phyloP scores from a whole-genome alignment of 2,329 filamentous ascomycete species.

The Apiospora rasikravindrae region DNA sequence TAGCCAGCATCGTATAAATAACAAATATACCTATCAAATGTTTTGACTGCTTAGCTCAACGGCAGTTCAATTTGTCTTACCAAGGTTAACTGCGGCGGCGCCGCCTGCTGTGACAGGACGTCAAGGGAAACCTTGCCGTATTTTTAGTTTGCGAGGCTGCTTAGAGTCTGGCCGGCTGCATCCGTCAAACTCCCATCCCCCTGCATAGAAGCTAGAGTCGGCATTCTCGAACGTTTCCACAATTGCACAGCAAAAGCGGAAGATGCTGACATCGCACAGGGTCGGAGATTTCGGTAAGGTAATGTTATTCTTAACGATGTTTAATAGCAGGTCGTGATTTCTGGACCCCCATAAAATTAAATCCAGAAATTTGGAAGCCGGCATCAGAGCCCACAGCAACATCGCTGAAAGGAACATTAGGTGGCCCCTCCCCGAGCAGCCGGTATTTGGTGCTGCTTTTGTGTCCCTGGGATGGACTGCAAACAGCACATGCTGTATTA shows the following conservation, averaged over 20 bases:
- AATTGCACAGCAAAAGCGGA: neutral
- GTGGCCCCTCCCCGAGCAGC: neutral
- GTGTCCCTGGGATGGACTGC: too few species aligned
- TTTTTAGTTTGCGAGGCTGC: conserved; percentile 2
- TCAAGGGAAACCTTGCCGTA: conserved; percentile 5
- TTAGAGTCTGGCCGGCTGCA: neutral
- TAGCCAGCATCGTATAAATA: neutral
- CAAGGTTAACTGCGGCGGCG: neutral
- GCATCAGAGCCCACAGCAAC: neutral
- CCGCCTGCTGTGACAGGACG: neutral
- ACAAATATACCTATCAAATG: neutral
- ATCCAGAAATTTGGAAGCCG: neutral
- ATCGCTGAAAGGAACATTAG: neutral
- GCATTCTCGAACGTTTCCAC: conserved; percentile 16
- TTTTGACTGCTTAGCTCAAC: neutral
- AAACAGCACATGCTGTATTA: neutral
- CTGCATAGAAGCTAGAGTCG: conserved; percentile 10
- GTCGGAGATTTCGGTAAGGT: neutral
- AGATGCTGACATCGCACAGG: neutral
- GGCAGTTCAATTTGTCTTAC: neutral
- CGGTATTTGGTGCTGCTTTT: neutral
- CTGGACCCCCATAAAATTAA: neutral
- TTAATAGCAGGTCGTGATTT: neutral
- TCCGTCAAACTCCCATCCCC: neutral
- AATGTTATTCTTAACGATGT: neutral